Base-by-base conservation (phyloP, 192 early-diverging fungal genomes). In the Backusella tuberculispora region DNA sequence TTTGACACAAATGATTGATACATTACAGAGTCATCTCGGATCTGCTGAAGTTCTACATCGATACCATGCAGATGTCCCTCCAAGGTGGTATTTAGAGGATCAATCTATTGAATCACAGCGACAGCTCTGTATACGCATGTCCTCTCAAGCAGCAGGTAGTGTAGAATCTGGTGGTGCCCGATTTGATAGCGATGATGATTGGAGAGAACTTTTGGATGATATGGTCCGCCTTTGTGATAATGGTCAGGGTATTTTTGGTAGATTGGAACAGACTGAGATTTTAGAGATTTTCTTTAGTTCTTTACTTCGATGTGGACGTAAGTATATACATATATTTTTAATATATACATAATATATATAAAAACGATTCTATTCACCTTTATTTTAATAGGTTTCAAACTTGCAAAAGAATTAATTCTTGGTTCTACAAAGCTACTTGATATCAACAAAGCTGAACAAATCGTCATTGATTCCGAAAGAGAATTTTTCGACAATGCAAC, bases 401-500 rank as follows among this genome's bases (percentile, higher is more conserved):
- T 91, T 2, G 90, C 90, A 1, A 83, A 82, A 40, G 84, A 89
- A 8, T 82, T 84, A n/a, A 37, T 90, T 14, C 76, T 88, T 45
- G 85, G 83, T 5, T 74, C 78, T 5, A 78, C 83, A 34, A 74
- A 74, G 48, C 68, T 82, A 46, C 63, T 89, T 19, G 73, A 83
- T 44, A 63, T 83, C 1, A 82, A 84, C 5, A 72, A 77, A 2
- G 85, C 85, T 10, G 89, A 94, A 66, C 80, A 86, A 63, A 72
- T 94, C 19, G 85, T 93, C 7, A 85, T 94, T 65, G 88, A 92
- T 70, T 85, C 89, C 34, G 88, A 90, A 9, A 78, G 81, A 70
- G 93, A 94, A 73, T 91, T 91, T 73, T 92, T 83, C 78, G 92
- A 92, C 68, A 94, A 94, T 68, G 85, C 93, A 17, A 83, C 87